Conservation (phyloP, 2,329 filamentous ascomycete species). For the Curvularia sp. region DNA sequence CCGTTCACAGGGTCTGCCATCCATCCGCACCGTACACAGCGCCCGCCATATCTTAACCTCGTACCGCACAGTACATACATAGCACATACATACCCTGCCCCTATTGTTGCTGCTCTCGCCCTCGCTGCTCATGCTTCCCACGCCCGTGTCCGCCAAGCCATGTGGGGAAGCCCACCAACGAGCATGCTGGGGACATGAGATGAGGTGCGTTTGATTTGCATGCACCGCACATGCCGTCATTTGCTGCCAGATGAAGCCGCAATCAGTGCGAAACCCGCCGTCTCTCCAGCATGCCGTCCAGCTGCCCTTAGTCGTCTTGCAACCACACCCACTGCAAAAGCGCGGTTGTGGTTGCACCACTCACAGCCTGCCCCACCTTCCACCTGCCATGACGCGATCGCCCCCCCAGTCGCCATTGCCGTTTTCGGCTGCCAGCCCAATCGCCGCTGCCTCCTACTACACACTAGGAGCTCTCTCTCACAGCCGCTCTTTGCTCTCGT, state of each 20-base stretch:
- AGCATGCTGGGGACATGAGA: conserved; percentile 18
- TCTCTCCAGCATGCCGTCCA: too few species aligned
- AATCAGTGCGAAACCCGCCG: conserved; percentile 1
- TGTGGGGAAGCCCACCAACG: conserved; percentile 26
- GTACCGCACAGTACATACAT: too few species aligned
- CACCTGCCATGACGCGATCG: conserved; percentile 29
- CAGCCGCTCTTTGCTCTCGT: not conserved
- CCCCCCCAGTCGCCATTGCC: conserved; percentile 18
- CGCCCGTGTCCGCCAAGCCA: conserved; percentile 25
- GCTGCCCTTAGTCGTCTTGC: not conserved
- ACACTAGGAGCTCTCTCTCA: not conserved
- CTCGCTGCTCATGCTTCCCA: conserved; percentile 10
- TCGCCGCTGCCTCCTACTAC: conserved; percentile 7
- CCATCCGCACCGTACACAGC: too few species aligned
- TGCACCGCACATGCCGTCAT: conserved; percentile 25
- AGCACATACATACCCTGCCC: too few species aligned
- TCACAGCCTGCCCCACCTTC: conserved; percentile 24
- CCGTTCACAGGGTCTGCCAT: too few species aligned
- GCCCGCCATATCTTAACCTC: too few species aligned
- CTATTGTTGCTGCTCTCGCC: not conserved
- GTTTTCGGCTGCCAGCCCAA: conserved; percentile 30
- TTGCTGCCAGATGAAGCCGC: conserved; percentile 13
- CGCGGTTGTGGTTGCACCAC: conserved; percentile 28
- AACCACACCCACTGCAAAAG: too few species aligned
- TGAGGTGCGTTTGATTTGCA: conserved; percentile 35